These are phyloP conservation scores for Kingdonia uniflora DNA, from an alignment of 164 flowering plant genomes.

Conservation along the genomic window DNA sequence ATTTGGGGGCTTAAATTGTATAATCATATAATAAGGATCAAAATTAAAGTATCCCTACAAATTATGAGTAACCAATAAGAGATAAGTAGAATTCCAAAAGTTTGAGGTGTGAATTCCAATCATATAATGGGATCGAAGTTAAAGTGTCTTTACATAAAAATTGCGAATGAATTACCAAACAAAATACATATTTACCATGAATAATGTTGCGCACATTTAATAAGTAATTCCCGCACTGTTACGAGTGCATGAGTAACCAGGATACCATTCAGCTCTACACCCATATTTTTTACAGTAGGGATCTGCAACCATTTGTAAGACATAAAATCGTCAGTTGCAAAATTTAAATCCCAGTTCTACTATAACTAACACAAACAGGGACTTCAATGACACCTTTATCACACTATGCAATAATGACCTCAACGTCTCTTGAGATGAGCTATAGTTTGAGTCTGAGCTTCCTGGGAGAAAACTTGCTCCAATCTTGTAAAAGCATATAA, in stretches of 20 bases:
- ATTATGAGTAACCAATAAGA: too few species aligned
- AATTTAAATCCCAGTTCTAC: constrained; percentile 3
- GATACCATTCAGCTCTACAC: constrained; percentile 87
- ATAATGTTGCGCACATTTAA: constrained; percentile 88
- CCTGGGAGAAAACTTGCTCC: constrained; percentile 85
- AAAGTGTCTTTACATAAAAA: too few species aligned
- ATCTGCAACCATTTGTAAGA: constrained; percentile 30
- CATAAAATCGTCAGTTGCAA: background rate
- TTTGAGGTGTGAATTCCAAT: too few species aligned
- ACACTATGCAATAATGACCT: constrained; percentile 89
- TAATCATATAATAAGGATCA: too few species aligned
- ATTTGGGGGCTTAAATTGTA: too few species aligned
- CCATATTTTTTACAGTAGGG: constrained; percentile 61
- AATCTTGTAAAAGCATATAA: constrained; percentile 33
- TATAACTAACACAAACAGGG: background rate
- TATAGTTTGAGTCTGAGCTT: constrained; percentile 61
- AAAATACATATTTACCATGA: constrained; percentile 49
- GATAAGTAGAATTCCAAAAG: too few species aligned
- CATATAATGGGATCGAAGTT: too few species aligned
- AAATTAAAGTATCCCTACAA: too few species aligned
- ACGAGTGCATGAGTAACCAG: constrained; percentile 86
- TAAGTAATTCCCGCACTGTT: constrained; percentile 56
- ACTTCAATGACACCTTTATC: constrained; percentile 48
- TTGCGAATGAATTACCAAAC: background rate
- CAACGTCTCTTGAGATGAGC: constrained; percentile 76